Base-by-base conservation (phyloP, 768 basidiomycete genomes). In the Suillus tomentosus region DNA sequence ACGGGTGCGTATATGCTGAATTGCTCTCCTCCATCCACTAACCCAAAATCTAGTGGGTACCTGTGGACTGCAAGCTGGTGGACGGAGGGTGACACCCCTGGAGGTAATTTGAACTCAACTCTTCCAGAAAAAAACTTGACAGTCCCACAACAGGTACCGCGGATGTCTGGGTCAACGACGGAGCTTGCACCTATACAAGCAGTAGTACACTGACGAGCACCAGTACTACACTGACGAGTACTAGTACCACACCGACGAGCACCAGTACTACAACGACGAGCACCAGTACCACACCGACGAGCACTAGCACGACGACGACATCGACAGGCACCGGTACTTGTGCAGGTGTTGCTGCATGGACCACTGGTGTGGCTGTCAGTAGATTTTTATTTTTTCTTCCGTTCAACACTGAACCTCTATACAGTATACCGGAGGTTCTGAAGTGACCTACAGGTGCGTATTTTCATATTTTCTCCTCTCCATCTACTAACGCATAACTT, bases 91-190 rank as follows among this genome's bases (percentile, higher is more conserved):
- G 79, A 81, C 69, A 40, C 58, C 5, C 74, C 74, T 15, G 72
- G 71, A 65, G 73, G 77, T 73, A 57, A 58, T 31, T 17, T 31
- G 47, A 14, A 17, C 50, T 43, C 22, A 9, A 0, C 24, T 11
- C 27, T 36, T 40, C 40, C 15, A 17, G 5, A 27, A 22, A 50
- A 22, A 22, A 24, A 40, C 15, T 9, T 47, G 15, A 60, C 31
- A 34, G 22, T 5, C 14, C 19, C 5, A 45, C 19, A 5, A 34
- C 60, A 87, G 85, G 81, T 51, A 24, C 79, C 42, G 81, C 81
- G 34, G 81, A 78, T 54, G 85, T 82, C 60, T 89, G 87, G 87
- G 78, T 78, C 50, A 82, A 89, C 70, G 73, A 84, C 72, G 87
- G 87, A 5, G 71, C 82, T 62, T 89, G 86, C 73, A 48, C 72